phyloP scores from a whole-genome alignment of 2,329 filamentous ascomycete genomes.

The Colletotrichum australisinense region DNA sequence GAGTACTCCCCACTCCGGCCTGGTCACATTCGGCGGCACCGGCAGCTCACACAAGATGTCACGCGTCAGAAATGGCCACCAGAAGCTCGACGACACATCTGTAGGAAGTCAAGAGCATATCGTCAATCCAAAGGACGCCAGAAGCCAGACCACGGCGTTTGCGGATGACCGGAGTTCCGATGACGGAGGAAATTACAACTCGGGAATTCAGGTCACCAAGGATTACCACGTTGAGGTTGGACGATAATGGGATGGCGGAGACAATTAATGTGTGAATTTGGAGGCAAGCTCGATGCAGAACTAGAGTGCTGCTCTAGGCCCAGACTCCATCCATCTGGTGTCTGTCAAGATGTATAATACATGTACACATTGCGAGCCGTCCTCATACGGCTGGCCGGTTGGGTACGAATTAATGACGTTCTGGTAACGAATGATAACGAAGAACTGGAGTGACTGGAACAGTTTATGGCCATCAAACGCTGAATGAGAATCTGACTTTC shows the following conservation, averaged over 20 bases:
- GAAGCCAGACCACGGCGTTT: conserved; percentile 15
- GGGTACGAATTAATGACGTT: background rate
- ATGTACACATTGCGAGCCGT: background rate
- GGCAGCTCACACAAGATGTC: conserved; percentile 14
- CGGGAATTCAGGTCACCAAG: conserved; percentile 21
- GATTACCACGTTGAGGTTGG: conserved; percentile 26
- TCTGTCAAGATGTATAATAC: background rate
- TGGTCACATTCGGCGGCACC: conserved; percentile 27
- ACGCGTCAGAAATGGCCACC: conserved; percentile 6
- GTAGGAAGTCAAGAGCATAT: conserved; percentile 30
- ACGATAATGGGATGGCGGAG: background rate
- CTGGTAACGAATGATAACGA: background rate
- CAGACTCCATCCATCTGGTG: background rate
- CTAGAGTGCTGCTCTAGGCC: background rate
- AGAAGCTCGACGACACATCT: conserved; percentile 16
- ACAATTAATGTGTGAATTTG: background rate
- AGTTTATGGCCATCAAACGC: too few species aligned
- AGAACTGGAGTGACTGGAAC: background rate
- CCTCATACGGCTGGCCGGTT: background rate
- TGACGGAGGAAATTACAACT: background rate
- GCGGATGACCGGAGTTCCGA: conserved; percentile 23
- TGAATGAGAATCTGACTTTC: background rate
- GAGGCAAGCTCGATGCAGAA: too few species aligned
- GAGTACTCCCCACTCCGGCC: conserved; percentile 10
- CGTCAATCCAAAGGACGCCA: background rate